Percentiles rank a stretch among this genome's conserved stretches.
phyloP scores from a whole-genome alignment of 2,329 filamentous ascomycete species.

The Ophiocordyceps unilateralis region DNA sequence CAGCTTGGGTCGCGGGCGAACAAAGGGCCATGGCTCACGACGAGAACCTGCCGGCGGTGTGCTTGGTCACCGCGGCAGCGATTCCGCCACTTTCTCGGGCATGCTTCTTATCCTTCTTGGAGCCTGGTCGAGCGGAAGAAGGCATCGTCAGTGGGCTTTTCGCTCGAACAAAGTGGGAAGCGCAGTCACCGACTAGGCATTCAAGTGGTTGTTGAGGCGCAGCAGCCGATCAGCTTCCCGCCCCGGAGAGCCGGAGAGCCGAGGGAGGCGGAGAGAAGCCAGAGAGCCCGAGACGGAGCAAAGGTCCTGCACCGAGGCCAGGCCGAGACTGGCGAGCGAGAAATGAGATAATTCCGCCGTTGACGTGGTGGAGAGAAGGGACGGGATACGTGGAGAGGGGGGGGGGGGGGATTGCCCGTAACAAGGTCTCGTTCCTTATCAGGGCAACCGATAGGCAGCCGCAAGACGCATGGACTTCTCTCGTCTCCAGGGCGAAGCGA shows the following conservation, averaged over 20 bases:
- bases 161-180: neutral
- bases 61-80: conserved; percentile 34
- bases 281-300: neutral
- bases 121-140: conserved; percentile 13
- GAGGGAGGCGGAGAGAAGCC: neutral
- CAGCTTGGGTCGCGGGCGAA: conserved; percentile 5
- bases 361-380: neutral
- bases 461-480: neutral
- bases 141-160: conserved; percentile 4
- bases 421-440: neutral
- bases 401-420: neutral
- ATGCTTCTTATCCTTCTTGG: conserved; percentile 37
- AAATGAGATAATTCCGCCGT: neutral
- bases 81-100: conserved; percentile 35
- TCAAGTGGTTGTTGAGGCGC: neutral
- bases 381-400: neutral
- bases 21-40: conserved; percentile 20
- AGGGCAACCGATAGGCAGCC: neutral
- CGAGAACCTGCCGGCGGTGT: conserved; percentile 32
- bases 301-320: neutral
- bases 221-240: neutral
- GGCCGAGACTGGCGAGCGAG: neutral
- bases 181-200: conserved; percentile 1
- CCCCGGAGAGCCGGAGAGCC: neutral
- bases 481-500: neutral